Base-by-base conservation (phyloP, 306 rosid species). In the Mimosa bimucronata region DNA sequence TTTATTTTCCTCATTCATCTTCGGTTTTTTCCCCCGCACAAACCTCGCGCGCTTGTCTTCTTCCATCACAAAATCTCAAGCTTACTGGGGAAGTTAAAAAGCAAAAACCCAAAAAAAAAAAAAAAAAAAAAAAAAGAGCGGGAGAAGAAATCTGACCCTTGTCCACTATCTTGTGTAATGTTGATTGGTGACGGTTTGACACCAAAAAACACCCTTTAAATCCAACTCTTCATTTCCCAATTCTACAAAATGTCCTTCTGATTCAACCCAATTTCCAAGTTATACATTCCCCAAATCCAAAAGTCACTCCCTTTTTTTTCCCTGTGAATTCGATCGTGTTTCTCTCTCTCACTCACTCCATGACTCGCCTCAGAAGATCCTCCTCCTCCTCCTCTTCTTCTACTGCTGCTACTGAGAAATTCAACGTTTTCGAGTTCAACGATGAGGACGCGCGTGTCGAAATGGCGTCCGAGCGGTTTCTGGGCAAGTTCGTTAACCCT, bases 381-480 rank as follows among this genome's bases (percentile, higher is more conserved):
- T 74, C 81, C 0, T 77, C 87, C 12, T 71, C 83, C 69, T 45
- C 87, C 13, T 44, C 83, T 74, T 45, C 82, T 57, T 3, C 68
- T 34, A 8, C 68, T 34, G 14, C 69, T 4, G 57, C 57, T 38
- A 45, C 60, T 6, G 80, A 73, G 44, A 88, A 87, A 77, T 87
- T 89, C 79, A 42, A 78, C 3, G 88, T 85, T 23, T 91, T 88
- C 88, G 93, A 91, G 29, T 89, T 91, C 79, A 46, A 46, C 78
- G 83, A 69, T 23, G 89, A 89, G 26, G 91, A 86, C 19, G 74
- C 48, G 34, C 57, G 5, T 21, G 9, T 75, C 65, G 89, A 83
- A 68, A 76, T 64, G n/a, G 18, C 16, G 12, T 78, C 87, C 19
- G 30, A 15, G 57, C 84, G 37, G 29, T 74, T 77, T 28, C 4